Conservation (phyloP, 2,329 filamentous ascomycete genomes). For the Phyllosticta citrichinensis region DNA sequence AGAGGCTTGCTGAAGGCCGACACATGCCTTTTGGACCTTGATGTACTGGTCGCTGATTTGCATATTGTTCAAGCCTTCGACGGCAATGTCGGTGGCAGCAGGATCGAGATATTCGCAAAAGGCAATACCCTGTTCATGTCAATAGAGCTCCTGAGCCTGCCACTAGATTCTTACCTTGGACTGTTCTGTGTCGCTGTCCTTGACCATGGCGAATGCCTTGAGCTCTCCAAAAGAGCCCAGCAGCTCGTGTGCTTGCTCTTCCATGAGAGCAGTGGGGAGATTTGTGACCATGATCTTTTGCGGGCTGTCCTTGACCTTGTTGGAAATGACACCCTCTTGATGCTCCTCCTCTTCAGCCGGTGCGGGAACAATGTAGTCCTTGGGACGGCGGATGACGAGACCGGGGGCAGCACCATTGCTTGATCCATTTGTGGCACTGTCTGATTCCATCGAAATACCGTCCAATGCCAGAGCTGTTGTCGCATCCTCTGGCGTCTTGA, state of each 20-base stretch:
- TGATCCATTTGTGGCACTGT: conserved; percentile 45
- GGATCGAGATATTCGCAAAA: conserved; percentile 92
- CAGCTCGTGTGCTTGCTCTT: conserved; percentile 86
- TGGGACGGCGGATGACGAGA: conserved; percentile 73
- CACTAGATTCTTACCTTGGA: conserved; percentile 56
- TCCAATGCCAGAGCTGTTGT: conserved; percentile 87
- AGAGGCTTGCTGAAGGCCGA: conserved; percentile 85
- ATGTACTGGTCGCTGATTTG: conserved; percentile 79
- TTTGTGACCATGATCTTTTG: conserved; percentile 94
- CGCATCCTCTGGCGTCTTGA: conserved; percentile 76
- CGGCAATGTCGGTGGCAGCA: conserved; percentile 67
- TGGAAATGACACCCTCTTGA: conserved; percentile 68
- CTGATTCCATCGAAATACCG: conserved; percentile 76
- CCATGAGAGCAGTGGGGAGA: conserved; percentile 76
- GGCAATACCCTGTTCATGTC: conserved; percentile 64
- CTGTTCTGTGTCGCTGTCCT: conserved; percentile 75
- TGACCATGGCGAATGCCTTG: conserved; percentile 83
- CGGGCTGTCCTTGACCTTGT: conserved; percentile 76
- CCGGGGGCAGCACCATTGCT: conserved; percentile 46
- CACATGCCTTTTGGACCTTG: conserved; percentile 79
- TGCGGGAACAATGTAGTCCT: conserved; percentile 92
- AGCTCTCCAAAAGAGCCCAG: conserved; percentile 85
- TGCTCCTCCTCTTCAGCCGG: conserved; percentile 62
- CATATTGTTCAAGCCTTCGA: conserved; percentile 88
- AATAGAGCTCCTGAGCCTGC: conserved; percentile 9